Evolutionary conservation across 2,329 filamentous ascomycete species (phyloP), one percentile per base, ranked within the genome.

Genomic region (Fusarium torreyae): DNA sequence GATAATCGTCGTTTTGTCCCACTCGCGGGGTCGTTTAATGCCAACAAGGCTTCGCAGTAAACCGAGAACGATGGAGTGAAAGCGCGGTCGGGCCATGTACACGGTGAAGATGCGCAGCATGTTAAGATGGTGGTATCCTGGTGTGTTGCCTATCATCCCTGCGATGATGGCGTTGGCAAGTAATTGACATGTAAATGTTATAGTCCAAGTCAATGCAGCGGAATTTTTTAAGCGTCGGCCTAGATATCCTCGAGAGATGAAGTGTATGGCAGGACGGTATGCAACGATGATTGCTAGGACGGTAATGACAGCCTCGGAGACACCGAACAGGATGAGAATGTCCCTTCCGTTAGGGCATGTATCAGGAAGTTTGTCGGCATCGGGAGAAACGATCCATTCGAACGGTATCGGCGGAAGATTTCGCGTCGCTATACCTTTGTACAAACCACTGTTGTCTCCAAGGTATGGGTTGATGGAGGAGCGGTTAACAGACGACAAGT

Each of bases 61-160:
- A 3, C 50, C 69, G 11, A 72, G 17, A 10, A 72, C 22, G 26
- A 73, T 48, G 22, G 66, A 50, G 38, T 72, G 45, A 22, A 68
- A 73, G 6, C 70, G 70, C n/a, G 72, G 72, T 3, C 72, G 65
- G 14, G 65, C 40, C n/a, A 74, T 73, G 56, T 57, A 66, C 8
- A 71, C 59, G 2, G 71, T 71, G 24, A 74, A 74, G 13, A 74
- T 60, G 34, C 61, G 70, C 15, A 71, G 55, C 71, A 68, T 74
- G 52, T 70, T 73, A 17, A 74, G 65, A 10, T 61, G 45, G 3
- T 33, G 50, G 42, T 74, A 74, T 4, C 71, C 72, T 9, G 60
- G 61, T 1, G 70, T 69, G 11, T 63, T 72, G 1, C 70, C 70
- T 11, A 71, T 42, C 17, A 72, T 51, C 26, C 64, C 70, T 15